Base-by-base conservation (phyloP, 306 rosid genomes). In the Cucurbita moschata region DNA sequence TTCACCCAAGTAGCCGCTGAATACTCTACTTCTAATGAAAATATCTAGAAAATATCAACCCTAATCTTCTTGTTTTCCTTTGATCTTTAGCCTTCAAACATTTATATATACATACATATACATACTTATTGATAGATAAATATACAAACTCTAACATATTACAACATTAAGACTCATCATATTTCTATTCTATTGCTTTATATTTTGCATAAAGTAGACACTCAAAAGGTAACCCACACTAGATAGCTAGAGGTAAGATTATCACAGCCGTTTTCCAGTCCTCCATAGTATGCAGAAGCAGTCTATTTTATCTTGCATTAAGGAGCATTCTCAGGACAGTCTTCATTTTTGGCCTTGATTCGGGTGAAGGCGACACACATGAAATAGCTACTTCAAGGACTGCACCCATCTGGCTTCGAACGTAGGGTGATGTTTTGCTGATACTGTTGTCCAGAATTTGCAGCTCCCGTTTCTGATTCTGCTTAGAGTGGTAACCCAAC, bases 301-400 rank as follows among this genome's bases (percentile, higher is more conserved):
- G 8, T 51, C 12, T 21, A 39, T 35, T 80, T 72, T 71, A 94
- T 85, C 91, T 85, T 42, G 97, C 96, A 71, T 83, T 87, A 13
- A 94, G 87, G 77, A 94, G 87, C 96, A 85, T 83, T 38, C 85
- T 61, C 23, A 94, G 85, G 46, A 94, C 95, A 21, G 78, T 87
- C 85, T 89, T 91, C 92, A 94, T 89, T 87, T 86, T 83, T 16
- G 99, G 97, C 87, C 96, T 94, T 64, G 83, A 79, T n/a, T 85
- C 89, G 0, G 96, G 83, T 6, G 88, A 85, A 12, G 81, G 62
- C 47, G 81, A 75, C 50, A 91, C 97, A 74, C 99, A 89, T 42
- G 77, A 75, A 63, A 86, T 77, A 59, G 97, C 99, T 73, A 89
- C 75, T 75, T 82, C 74, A 54, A 94, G 86, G 60, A 88, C 79